Evolutionary conservation across 129 eudicot genomes (phyloP), one percentile per base, ranked within the genome.

Genomic region (Rutidosis leptorrhynchoides): DNA sequence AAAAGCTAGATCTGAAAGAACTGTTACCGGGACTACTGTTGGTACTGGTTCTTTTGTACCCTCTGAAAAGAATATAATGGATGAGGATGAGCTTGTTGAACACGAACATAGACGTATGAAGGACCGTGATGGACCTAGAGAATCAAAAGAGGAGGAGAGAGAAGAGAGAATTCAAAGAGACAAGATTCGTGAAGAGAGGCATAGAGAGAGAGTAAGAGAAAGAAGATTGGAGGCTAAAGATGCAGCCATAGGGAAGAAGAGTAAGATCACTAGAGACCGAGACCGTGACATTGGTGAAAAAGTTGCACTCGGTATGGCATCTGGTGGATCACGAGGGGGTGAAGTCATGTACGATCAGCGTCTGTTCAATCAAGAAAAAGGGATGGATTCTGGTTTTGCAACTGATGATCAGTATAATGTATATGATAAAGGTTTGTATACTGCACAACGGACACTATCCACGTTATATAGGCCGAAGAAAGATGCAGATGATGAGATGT

Each of bases 281-380:
- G 97, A 87, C 64, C 95, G 96, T 77, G 97, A 91, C 58, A 78
- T 91, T 52, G 85, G 97, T 43, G 97, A 90, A 81, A 90, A 90
- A 55, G 97, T 90, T 37, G 97, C 97, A 2, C 88, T 90, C 4
- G 93, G 93, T 2, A 87, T 90, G 96, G 96, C 97, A 0, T 78
- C 90, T 2, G 96, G 96, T n/a, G 49, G 61, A 6, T 80, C 77
- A 10, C 86, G 79, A 42, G 86, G 88, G 9, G 96, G 96, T 0
- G 97, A 91, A 66, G 97, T 87, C 56, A 83, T 79, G 87, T 91
- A 87, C 21, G 97, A 91, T 57, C 89, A 83, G 46, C 78, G 97
- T 37, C 24, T 91, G 65, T 91, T 91, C 42, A 91, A 91, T 68
- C 97, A 87, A 67, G 97, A 90, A 73, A 87, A 87, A 64, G 97